Conservation (phyloP, 2,329 filamentous ascomycete species). For the Bipolaris sorokiniana region DNA sequence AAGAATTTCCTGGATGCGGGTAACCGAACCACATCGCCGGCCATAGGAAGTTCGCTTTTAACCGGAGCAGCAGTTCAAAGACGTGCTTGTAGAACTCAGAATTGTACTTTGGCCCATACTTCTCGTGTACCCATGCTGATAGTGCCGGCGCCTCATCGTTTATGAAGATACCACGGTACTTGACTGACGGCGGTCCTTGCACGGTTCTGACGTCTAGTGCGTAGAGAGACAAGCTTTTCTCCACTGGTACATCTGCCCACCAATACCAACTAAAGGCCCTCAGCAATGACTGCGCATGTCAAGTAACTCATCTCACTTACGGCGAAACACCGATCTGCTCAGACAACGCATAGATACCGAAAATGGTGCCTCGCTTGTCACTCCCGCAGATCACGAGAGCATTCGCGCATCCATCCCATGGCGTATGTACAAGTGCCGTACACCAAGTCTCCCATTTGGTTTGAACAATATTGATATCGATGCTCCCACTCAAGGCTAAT, state of each 20-base stretch:
- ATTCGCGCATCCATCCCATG: neutral
- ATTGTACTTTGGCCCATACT: constrained; percentile 60
- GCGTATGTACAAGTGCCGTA: neutral
- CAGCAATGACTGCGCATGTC: neutral
- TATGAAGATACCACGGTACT: constrained; percentile 71
- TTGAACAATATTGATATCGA: neutral
- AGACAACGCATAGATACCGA: constrained; percentile 70
- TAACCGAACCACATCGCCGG: constrained; percentile 64
- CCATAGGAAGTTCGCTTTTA: constrained; percentile 76
- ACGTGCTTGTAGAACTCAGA: constrained; percentile 69
- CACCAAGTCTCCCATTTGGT: neutral
- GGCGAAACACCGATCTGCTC: constrained; percentile 74
- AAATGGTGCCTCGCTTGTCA: constrained; percentile 70
- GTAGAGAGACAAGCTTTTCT: constrained; percentile 56
- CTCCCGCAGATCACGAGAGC: constrained; percentile 69
- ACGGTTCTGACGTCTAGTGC: constrained; percentile 60
- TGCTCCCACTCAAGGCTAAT: neutral
- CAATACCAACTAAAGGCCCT: neutral
- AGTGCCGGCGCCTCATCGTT: constrained; percentile 71
- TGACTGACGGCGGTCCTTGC: constrained; percentile 65
- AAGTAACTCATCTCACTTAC: neutral
- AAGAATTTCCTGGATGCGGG: constrained; percentile 58
- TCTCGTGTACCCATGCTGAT: constrained; percentile 60
- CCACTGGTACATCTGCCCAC: neutral
- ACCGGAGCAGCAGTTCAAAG: constrained; percentile 71